Conservation (phyloP, 2,329 filamentous ascomycete species). For the Aureobasidium uvarum region DNA sequence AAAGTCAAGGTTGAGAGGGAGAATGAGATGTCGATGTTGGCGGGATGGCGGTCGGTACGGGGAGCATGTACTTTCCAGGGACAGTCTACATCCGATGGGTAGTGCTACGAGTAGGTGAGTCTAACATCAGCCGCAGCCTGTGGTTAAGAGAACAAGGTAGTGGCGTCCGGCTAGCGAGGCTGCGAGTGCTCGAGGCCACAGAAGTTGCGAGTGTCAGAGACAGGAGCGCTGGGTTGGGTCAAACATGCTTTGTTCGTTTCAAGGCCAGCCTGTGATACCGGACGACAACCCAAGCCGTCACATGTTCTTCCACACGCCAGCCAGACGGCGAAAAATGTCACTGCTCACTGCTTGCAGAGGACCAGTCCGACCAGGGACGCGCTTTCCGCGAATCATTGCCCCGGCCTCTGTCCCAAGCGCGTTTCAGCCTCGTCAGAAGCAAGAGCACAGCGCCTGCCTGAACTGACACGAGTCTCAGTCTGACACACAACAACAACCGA, state of each 20-base stretch:
- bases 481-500: not conserved
- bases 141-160: not conserved
- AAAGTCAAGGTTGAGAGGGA: not conserved
- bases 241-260: constrained; percentile 14
- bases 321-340: constrained; percentile 9
- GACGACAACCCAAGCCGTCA: not conserved
- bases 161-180: not conserved
- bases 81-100: too few relatives aligned
- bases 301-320: constrained; percentile 1
- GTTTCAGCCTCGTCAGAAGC: constrained; percentile 13
- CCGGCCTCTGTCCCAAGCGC: not conserved
- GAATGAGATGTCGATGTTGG: not conserved
- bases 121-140: constrained; percentile 13
- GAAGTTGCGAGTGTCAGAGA: too few relatives aligned
- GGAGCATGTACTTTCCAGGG: not conserved
- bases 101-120: not conserved
- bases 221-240: not conserved
- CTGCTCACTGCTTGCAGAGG: not conserved
- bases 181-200: too few relatives aligned
- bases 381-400: constrained; percentile 7
- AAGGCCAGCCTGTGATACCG: constrained; percentile 9
- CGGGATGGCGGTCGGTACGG: not conserved
- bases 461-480: constrained; percentile 11
- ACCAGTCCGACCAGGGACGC: constrained; percentile 1
- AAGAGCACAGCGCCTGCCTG: not conserved